Conservation (phyloP, 192 early-diverging fungal genomes). For the Coemansia nantahalensis region DNA sequence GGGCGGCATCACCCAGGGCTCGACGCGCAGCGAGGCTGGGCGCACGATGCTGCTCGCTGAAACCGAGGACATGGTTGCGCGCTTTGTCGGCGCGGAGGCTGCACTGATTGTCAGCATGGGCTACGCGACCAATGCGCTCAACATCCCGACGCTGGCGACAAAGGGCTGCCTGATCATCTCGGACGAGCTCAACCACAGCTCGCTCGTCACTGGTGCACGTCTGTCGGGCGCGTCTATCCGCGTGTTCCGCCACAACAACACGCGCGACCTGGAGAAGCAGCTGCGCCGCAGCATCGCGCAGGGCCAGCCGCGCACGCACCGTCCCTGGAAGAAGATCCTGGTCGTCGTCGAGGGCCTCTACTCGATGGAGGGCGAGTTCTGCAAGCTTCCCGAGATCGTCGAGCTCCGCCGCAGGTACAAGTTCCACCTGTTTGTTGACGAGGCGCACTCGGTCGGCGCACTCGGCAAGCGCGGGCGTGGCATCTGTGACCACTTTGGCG, state of each 20-base stretch:
- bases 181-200: conserved; percentile 95
- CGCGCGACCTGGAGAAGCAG: conserved; percentile 71
- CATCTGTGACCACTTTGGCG: conserved; percentile 93
- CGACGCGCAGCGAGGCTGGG: conserved; percentile 73
- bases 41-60: conserved; percentile 66
- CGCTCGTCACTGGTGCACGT: conserved; percentile 90
- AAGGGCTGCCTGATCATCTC: conserved; percentile 89
- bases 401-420: conserved; percentile 89
- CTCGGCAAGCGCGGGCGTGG: conserved; percentile 92
- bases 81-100: conserved; percentile 85
- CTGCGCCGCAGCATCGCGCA: conserved; percentile 86
- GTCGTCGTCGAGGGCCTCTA: conserved; percentile 95
- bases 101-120: conserved; percentile 94
- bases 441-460: conserved; percentile 96
- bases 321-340: conserved; percentile 99
- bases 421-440: conserved; percentile 96
- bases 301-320: conserved; percentile 96
- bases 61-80: conserved; percentile 81
- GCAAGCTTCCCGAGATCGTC: conserved; percentile 82
- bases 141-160: conserved; percentile 81
- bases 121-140: conserved; percentile 95
- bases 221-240: conserved; percentile 86
- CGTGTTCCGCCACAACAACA: conserved; percentile 94
- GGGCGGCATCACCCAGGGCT: conserved; percentile 68
- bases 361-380: conserved; percentile 96